A percentile compares a stretch with the other conserved stretches of the same genome.
phyloP scores from a whole-genome alignment of 192 early-diverging fungal species.

The Coemansia sp. region DNA sequence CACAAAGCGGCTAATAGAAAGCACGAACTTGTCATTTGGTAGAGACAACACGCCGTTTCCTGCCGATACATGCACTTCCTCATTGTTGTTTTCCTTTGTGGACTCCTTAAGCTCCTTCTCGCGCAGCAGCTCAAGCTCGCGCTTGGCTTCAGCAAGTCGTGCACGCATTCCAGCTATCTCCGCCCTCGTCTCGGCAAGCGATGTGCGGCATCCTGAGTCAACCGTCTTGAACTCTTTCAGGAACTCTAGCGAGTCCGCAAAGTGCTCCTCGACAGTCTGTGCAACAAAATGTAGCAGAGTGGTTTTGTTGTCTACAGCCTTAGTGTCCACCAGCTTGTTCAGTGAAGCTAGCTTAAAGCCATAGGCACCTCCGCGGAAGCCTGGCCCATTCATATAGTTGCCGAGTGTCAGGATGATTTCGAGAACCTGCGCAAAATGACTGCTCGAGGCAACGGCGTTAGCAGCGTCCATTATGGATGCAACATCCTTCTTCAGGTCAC shows the following conservation, averaged over 20 bases:
- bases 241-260: constrained; percentile 65
- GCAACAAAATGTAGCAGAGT: constrained; percentile 82
- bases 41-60: constrained; percentile 11
- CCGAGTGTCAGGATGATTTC: constrained; percentile 77
- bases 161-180: constrained; percentile 55
- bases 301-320: constrained; percentile 71
- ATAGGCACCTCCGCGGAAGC: constrained; percentile 81
- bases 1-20: constrained; percentile 66
- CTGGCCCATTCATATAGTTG: constrained; percentile 81
- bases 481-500: constrained; percentile 65
- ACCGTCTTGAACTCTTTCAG: constrained; percentile 68
- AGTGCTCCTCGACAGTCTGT: constrained; percentile 65
- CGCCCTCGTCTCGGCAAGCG: constrained; percentile 49
- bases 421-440: constrained; percentile 71
- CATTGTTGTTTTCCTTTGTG: constrained; percentile 28
- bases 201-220: constrained; percentile 72
- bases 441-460: constrained; percentile 65
- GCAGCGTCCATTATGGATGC: constrained; percentile 65
- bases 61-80: constrained; percentile 2
- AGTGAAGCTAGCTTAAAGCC: constrained; percentile 83
- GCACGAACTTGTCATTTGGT: constrained; percentile 67
- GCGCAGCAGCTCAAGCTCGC: constrained; percentile 54
- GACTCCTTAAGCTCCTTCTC: constrained; percentile 49
- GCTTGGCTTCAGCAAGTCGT: constrained; percentile 47
- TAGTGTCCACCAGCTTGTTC: constrained; percentile 87